Base-by-base conservation (phyloP, 306 rosid genomes). In the Calophaca sinica region DNA sequence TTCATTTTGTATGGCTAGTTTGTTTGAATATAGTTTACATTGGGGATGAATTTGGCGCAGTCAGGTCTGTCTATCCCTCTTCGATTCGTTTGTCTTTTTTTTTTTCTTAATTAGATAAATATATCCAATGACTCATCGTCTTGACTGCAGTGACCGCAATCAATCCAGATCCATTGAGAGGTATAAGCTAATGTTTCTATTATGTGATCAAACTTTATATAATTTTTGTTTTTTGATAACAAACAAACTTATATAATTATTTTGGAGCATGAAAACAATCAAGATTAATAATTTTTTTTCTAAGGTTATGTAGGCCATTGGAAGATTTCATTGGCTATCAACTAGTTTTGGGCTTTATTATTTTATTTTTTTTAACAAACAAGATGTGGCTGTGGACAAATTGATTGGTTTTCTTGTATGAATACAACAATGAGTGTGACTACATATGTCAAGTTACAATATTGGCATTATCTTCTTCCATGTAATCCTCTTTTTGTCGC, bases 401-500 rank as follows among this genome's bases (percentile, higher is more conserved):
- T 72, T 84, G 87, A 87, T 82, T 75, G 88, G 88, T 81, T 87
- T 87, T 82, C 88, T 86, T 87, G 87, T 89, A 86, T 85, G 88
- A 84, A 84, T 82, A 89, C 87, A 84, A 77, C 84, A 77, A 57
- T 81, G 89, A 86, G 80, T 83, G 84, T 89, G 90, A 87, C 87
- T 72, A 81, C 80, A 82, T 85, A 79, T 80, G 85, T 80, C 85
- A 71, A 75, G 68, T 78, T 87, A 61, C 67, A 74, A 81, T 54
- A 71, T 81, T 75, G 81, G 64, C 81, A 72, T 69, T 62, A 81
- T 85, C 86, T 73, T 72, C 86, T 83, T 87, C 85, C 82, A 78
- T 76, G 83, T 75, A 85, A 79, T 80, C 86, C 87, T 83, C 88
- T 70, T 87, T 84, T 75, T 76, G 92, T 82, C 84, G 82, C 82